Base-by-base conservation (phyloP, 371 early-diverging fungal species). In the Batkoa obscura region DNA sequence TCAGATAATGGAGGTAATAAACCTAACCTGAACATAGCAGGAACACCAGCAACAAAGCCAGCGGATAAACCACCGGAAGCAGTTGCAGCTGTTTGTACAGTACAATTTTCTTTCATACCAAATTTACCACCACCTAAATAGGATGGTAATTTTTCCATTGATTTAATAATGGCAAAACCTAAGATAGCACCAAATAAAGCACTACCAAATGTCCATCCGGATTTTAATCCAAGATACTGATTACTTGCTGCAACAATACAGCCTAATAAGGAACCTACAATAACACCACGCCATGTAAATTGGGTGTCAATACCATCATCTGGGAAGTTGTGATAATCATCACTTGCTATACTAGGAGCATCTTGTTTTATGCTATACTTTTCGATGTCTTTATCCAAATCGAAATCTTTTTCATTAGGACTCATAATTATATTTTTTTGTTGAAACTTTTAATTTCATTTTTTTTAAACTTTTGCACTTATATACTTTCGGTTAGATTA, bases 181-280 rank as follows among this genome's bases (percentile, higher is more conserved):
- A 82, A 72, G 55, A 75, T 75, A 55, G 77, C 68, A 49, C 77
- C 80, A 61, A 78, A 74, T 36, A 76, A 62, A 2, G 79, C 72
- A 2, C 80, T 81, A 57, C 80, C 80, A 64, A 84, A 84, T 4
- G 78, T 71, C 76, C 80, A 80, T 36, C 83, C 82, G 42, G 77
- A 72, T 60, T 76, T 82, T 23, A 84, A 65, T 58, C 84, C 84
- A 23, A 82, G 72, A 52, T 82, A 84, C 59, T 79, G 68, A 65
- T 84, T 84, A 57, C 78, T 78, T 33, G 84, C 84, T 49, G 76
- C 75, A 60, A 84, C 78, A 54, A 82, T 66, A 64, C 74, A 75
- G 50, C 84, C 84, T 31, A 84, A 60, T 0, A 84, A 51, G 23
- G 75, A 74, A 2, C 84, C 84, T 17, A 82, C 70, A 53, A 82